Evolutionary conservation across 108 stramenopile species (phyloP).

Genomic region (Nitzschia sp.): DNA sequence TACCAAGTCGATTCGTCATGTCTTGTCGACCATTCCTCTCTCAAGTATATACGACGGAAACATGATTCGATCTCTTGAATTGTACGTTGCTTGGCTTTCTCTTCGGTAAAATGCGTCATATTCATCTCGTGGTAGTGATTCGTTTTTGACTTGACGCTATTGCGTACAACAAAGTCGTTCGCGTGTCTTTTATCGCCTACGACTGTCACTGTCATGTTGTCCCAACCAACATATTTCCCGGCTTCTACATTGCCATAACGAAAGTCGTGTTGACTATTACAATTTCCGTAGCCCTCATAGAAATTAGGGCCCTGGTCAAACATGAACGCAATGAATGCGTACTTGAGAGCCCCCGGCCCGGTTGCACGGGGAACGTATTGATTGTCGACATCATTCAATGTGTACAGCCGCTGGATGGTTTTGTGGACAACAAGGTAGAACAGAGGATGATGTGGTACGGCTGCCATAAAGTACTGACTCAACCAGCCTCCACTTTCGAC

Average conservation of each 20-base stretch:
- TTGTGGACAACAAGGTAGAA: constrained; percentile 31
- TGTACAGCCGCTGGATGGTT: constrained; percentile 1
- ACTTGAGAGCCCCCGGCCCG: constrained; percentile 36
- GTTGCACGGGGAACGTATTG: constrained; percentile 29
- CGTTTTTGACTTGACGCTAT: neutral
- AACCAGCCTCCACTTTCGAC: constrained; percentile 42
- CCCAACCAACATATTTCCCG: constrained; percentile 12
- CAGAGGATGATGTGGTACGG: constrained; percentile 57
- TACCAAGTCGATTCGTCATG: too few species aligned
- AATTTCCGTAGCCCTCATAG: neutral
- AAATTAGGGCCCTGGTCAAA: constrained; percentile 2
- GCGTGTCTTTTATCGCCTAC: constrained; percentile 15
- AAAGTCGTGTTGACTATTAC: neutral
- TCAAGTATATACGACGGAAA: neutral
- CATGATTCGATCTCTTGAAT: neutral
- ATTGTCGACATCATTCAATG: constrained; percentile 15
- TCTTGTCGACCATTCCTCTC: neutral
- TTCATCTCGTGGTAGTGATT: neutral
- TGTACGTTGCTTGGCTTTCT: neutral
- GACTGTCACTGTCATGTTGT: constrained; percentile 13
- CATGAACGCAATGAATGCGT: too few species aligned
- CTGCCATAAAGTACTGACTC: constrained; percentile 62
- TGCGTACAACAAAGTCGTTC: neutral
- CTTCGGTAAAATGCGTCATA: neutral
- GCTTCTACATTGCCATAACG: neutral